phyloP scores from a whole-genome alignment of 1,139 yeast species.

The Yamadazyma songkhlaensis region DNA sequence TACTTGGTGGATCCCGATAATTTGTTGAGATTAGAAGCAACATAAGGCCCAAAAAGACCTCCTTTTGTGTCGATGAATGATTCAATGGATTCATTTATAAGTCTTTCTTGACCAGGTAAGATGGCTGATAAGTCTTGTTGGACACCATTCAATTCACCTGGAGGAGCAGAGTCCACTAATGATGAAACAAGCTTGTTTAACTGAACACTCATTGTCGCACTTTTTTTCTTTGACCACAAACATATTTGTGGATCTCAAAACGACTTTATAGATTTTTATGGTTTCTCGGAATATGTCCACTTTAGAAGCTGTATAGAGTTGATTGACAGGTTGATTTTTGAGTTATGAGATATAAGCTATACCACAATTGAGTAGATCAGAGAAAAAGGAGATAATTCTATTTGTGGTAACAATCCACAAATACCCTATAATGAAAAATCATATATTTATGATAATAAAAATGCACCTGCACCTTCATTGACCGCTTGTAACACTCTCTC shows the following conservation, averaged over 20 bases:
- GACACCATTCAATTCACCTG: slow-evolving; percentile 38
- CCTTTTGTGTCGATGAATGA: slow-evolving; percentile 27
- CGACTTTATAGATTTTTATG: not conserved
- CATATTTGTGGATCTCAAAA: not conserved
- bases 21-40: slow-evolving; percentile 36
- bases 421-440: not conserved
- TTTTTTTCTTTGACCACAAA: not conserved
- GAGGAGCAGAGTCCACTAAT: slow-evolving; percentile 38
- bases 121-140: slow-evolving; percentile 24
- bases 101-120: slow-evolving; percentile 18
- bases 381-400: too few species aligned
- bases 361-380: too few species aligned
- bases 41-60: slow-evolving; percentile 26
- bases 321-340: too few species aligned
- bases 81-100: slow-evolving; percentile 30
- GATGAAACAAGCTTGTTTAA: slow-evolving; percentile 24
- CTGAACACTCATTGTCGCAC: not conserved
- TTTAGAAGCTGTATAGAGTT: too few species aligned
- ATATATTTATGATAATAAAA: slow-evolving; percentile 57
- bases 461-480: slow-evolving; percentile 86
- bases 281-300: too few species aligned
- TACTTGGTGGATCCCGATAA: slow-evolving; percentile 33
- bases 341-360: too few species aligned
- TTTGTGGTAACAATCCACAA: too few species aligned
- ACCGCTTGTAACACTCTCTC: slow-evolving; percentile 66